These are phyloP conservation scores for Linnemannia zychae DNA, from an alignment of 192 early-diverging fungal genomes.

Conservation along the genomic window DNA sequence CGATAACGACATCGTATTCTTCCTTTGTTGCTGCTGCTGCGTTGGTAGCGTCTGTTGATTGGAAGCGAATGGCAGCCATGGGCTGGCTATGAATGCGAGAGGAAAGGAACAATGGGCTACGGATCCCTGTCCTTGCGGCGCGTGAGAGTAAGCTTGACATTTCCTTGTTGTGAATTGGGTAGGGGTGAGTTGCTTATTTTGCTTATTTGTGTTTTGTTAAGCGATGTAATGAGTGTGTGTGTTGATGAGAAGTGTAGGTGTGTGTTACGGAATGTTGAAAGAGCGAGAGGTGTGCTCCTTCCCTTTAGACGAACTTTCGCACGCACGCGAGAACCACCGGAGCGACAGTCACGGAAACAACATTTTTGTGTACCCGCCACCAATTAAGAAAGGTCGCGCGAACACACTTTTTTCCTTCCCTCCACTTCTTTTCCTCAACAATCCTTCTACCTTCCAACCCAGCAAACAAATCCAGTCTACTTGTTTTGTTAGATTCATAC, in stretches of 20 bases:
- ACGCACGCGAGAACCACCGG: conserved; percentile 11
- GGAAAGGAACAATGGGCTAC: not conserved
- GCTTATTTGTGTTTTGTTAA: no score
- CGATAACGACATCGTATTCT: conserved; percentile 86
- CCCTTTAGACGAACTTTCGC: not conserved
- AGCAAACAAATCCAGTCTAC: not conserved
- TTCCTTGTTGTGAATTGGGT: not conserved
- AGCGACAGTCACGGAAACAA: not conserved
- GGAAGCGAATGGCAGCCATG: conserved; percentile 30
- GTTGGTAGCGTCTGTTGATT: conserved; percentile 17
- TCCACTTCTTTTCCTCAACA: not conserved
- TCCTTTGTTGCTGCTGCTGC: conserved; percentile 21
- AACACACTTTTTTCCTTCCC: not conserved
- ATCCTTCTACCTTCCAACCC: not conserved
- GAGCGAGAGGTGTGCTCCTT: not conserved
- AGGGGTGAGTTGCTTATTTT: not conserved
- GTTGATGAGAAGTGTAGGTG: not conserved
- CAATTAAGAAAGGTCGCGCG: not conserved
- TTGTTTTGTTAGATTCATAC: not conserved
- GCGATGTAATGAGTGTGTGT: not conserved
- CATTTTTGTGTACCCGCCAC: not conserved
- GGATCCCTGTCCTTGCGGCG: conserved; percentile 7
- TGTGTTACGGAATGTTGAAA: not conserved
- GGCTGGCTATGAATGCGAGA: not conserved
- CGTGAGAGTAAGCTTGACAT: conserved; percentile 12